Percentiles rank a stretch among this genome's conserved stretches.
phyloP scores from a whole-genome alignment of 2,329 filamentous ascomycete species.

The Fusarium begoniae region DNA sequence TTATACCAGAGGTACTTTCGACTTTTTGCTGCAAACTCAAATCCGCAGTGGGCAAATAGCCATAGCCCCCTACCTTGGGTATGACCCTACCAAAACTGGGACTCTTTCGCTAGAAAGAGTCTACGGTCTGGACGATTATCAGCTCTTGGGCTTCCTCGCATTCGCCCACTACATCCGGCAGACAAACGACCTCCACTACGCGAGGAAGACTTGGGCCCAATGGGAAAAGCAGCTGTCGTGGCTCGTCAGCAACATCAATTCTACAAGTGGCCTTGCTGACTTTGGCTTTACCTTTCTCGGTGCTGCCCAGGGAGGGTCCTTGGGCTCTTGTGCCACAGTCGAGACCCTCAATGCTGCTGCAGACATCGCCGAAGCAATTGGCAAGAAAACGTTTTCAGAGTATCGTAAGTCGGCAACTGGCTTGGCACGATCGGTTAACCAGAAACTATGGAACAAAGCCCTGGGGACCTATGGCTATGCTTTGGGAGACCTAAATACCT shows the following conservation, averaged over 20 bases:
- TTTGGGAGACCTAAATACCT: neutral
- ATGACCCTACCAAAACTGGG: neutral
- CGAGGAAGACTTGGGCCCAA: slow-evolving; percentile 1
- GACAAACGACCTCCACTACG: neutral
- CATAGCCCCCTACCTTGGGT: slow-evolving; percentile 3
- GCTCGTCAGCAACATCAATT: neutral
- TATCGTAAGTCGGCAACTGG: neutral
- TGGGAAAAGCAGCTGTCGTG: neutral
- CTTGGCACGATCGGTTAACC: neutral
- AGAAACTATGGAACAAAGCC: slow-evolving; percentile 4
- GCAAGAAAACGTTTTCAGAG: neutral
- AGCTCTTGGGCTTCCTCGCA: neutral
- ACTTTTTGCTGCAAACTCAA: slow-evolving; percentile 5
- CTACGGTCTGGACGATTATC: slow-evolving; percentile 5
- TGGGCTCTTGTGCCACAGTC: slow-evolving; percentile 2
- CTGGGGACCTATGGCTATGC: slow-evolving; percentile 5
- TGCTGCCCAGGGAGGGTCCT: neutral
- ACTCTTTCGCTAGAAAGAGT: neutral
- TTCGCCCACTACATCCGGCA: slow-evolving; percentile 1
- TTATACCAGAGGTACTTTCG: slow-evolving; percentile 3
- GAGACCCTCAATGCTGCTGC: slow-evolving; percentile 1
- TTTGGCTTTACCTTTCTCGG: neutral
- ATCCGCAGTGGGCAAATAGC: neutral
- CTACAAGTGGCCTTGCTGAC: neutral
- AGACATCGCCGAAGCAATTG: slow-evolving; percentile 2